Evolutionary conservation across 2,329 filamentous ascomycete genomes (phyloP).

Genomic region (Pezicula carpinea): DNA sequence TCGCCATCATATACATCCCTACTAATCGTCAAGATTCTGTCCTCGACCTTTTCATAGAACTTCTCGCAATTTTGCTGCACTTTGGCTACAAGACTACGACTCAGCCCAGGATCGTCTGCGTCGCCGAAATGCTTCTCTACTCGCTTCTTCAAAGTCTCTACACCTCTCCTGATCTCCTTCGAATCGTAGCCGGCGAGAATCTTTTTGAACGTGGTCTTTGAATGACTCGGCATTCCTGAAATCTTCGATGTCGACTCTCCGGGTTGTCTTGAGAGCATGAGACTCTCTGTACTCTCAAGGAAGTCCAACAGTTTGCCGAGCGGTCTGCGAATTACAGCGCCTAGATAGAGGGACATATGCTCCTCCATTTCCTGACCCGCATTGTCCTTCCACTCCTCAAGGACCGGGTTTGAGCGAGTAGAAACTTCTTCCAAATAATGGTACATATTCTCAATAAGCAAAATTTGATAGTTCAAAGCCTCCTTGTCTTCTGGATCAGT

Average conservation of each 20-base stretch:
- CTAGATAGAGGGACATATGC: slow-evolving; percentile 83
- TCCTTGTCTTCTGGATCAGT: slow-evolving; percentile 84
- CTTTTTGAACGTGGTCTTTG: slow-evolving; percentile 80
- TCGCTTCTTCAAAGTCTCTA: slow-evolving; percentile 81
- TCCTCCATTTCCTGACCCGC: slow-evolving; percentile 76
- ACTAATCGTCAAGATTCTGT: slow-evolving; percentile 54
- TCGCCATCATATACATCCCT: slow-evolving; percentile 62
- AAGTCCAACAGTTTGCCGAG: slow-evolving; percentile 90
- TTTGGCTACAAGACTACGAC: slow-evolving; percentile 48
- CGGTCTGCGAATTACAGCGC: slow-evolving; percentile 81
- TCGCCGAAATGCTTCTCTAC: slow-evolving; percentile 98
- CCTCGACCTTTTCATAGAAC: slow-evolving; percentile 59
- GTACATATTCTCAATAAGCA: slow-evolving; percentile 98
- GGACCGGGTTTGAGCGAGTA: slow-evolving; percentile 63
- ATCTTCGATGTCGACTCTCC: slow-evolving; percentile 60
- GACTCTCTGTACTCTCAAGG: slow-evolving; percentile 78
- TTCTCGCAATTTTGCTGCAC: slow-evolving; percentile 57
- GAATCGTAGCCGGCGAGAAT: slow-evolving; percentile 73
- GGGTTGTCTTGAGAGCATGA: slow-evolving; percentile 52
- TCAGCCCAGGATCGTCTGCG: slow-evolving; percentile 62
- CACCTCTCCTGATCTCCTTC: slow-evolving; percentile 84
- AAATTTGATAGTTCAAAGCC: slow-evolving; percentile 92
- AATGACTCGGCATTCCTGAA: slow-evolving; percentile 77
- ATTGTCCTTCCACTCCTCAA: slow-evolving; percentile 77
- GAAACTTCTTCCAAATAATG: slow-evolving; percentile 93